A percentile compares a stretch with the other conserved stretches of the same genome.
Conservation (phyloP, 2,329 filamentous ascomycete species). For the Teratosphaeria epicoccoides region DNA sequence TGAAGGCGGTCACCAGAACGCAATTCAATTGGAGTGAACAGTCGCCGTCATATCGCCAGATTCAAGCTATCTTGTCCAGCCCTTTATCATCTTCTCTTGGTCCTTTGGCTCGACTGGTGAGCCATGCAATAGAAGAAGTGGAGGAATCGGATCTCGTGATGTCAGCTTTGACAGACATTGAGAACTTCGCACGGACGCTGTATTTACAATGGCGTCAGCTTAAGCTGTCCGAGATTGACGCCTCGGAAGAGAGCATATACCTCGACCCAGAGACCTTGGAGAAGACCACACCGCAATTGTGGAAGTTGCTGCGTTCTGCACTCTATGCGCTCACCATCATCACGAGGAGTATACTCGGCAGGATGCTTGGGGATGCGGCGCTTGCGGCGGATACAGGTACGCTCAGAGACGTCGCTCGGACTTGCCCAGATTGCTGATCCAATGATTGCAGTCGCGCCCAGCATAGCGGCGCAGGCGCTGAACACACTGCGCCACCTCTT, state of each 20-base stretch:
- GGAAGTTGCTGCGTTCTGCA: conserved; percentile 63
- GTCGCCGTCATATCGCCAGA: conserved; percentile 50
- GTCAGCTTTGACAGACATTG: conserved; percentile 52
- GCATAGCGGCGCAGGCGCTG: conserved; percentile 59
- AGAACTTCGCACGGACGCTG: conserved; percentile 56
- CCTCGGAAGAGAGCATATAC: conserved; percentile 51
- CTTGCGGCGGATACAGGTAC: conserved; percentile 44
- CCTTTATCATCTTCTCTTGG: conserved; percentile 59
- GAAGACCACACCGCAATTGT: conserved; percentile 57
- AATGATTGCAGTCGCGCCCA: conserved; percentile 39
- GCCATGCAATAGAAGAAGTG: conserved; percentile 52
- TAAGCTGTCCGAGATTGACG: conserved; percentile 62
- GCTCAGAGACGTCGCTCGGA: conserved; percentile 11
- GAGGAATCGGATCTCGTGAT: conserved; percentile 39
- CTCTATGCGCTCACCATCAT: conserved; percentile 67
- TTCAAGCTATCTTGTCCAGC: conserved; percentile 48
- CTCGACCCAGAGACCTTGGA: conserved; percentile 56
- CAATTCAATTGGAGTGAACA: conserved; percentile 53
- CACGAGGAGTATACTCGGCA: conserved; percentile 61
- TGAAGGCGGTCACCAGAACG: conserved; percentile 41
- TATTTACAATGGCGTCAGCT: conserved; percentile 64
- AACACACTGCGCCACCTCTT: conserved; percentile 65
- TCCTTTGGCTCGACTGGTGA: conserved; percentile 54
- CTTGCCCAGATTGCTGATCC: not conserved
- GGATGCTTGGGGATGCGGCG: conserved; percentile 47